Evolutionary conservation across 345 rosid species (phyloP).

Genomic region (Turnera subulata): DNA sequence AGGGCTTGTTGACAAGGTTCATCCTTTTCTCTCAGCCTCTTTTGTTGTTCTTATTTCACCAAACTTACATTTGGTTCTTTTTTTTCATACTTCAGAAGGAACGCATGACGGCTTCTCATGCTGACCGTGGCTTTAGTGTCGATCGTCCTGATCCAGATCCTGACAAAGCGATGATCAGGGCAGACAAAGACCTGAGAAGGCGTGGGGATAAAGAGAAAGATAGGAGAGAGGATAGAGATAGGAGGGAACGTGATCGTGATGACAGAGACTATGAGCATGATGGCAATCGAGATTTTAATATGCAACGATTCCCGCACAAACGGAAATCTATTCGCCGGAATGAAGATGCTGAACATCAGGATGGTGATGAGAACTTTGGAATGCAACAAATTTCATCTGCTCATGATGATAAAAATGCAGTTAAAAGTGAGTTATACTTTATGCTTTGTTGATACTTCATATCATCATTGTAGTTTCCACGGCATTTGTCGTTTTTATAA

Average conservation of each 20-base stretch:
- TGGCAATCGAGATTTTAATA: constrained; percentile 51
- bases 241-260: constrained; percentile 51
- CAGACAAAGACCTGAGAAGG: constrained; percentile 64
- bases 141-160: constrained; percentile 60
- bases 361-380: constrained; percentile 53
- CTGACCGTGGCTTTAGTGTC: constrained; percentile 49
- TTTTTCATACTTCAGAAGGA: constrained; percentile 56
- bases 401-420: constrained; percentile 63
- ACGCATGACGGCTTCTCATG: constrained; percentile 43
- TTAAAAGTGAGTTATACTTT: constrained; percentile 44
- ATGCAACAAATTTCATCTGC: constrained; percentile 45
- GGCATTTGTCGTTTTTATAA: too few relatives aligned
- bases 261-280: constrained; percentile 58
- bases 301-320: constrained; percentile 50
- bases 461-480: not conserved
- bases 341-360: constrained; percentile 61
- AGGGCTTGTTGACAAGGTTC: constrained; percentile 68
- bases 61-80: constrained; percentile 29
- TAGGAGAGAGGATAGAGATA: constrained; percentile 64
- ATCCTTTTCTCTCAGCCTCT: constrained; percentile 6
- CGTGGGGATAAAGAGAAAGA: constrained; percentile 68
- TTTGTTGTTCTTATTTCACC: constrained; percentile 13
- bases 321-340: constrained; percentile 33
- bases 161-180: constrained; percentile 46
- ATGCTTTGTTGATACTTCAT: constrained; percentile 3